Evolutionary conservation across 305 asterid genomes (phyloP).

Genomic region (Fraxinus velutina): DNA sequence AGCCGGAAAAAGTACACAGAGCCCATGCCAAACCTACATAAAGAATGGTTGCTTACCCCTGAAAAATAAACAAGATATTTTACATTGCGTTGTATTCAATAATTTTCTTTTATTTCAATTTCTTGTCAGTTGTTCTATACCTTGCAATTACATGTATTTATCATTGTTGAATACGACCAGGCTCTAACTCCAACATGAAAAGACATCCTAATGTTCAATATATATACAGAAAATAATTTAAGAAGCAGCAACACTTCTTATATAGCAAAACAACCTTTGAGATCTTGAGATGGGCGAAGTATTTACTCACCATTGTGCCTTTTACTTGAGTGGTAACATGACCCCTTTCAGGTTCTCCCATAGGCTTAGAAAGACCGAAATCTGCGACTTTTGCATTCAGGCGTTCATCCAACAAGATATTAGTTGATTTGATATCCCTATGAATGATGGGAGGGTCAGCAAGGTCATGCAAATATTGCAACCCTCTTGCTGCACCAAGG

Average conservation of each 20-base stretch:
- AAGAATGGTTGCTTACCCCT: neutral
- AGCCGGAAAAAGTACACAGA: neutral
- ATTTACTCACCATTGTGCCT: conserved; percentile 71
- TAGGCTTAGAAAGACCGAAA: conserved; percentile 65
- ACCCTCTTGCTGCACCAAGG: conserved; percentile 63
- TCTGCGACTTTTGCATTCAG: conserved; percentile 67
- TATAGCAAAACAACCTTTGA: neutral
- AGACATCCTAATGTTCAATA: neutral
- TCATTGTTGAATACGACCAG: neutral
- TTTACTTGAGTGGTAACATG: conserved; percentile 87
- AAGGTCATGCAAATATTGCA: conserved; percentile 67
- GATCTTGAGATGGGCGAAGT: neutral
- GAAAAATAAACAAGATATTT: neutral
- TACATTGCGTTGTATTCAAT: neutral
- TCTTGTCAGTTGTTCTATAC: neutral
- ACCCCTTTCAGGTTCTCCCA: conserved; percentile 48
- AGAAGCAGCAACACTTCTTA: neutral
- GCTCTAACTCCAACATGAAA: neutral
- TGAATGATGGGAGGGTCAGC: conserved; percentile 77
- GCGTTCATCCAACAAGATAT: conserved; percentile 57
- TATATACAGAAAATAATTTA: neutral
- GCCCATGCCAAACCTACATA: neutral
- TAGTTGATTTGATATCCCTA: conserved; percentile 63
- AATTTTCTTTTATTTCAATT: neutral
- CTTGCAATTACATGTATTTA: neutral